phyloP scores from a whole-genome alignment of 2,329 filamentous ascomycete species.

The Aureobasidium sp. region DNA sequence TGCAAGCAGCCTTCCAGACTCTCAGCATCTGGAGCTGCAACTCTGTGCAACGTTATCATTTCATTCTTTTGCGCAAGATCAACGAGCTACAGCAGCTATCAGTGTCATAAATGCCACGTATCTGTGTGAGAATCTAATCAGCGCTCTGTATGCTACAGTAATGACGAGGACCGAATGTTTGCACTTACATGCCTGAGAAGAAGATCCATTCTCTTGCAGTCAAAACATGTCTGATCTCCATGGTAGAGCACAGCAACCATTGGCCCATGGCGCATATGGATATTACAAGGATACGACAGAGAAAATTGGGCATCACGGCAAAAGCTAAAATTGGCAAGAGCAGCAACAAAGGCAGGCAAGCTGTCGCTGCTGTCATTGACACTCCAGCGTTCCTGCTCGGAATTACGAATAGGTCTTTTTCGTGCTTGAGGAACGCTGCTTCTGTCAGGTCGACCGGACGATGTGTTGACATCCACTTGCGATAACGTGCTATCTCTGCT shows the following conservation, averaged over 20 bases:
- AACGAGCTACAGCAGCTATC: constrained; percentile 31
- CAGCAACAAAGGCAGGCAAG: constrained; percentile 15
- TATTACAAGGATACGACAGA: constrained; percentile 35
- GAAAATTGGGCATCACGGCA: constrained; percentile 35
- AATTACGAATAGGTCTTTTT: constrained; percentile 48
- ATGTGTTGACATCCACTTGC: constrained; percentile 49
- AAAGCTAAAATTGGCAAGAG: constrained; percentile 34
- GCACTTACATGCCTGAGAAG: constrained; percentile 35
- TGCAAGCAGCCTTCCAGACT: not conserved
- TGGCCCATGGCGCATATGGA: constrained; percentile 32
- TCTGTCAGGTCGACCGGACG: constrained; percentile 54
- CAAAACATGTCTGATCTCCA: constrained; percentile 31
- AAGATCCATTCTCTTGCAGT: constrained; percentile 34
- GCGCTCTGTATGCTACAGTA: not conserved
- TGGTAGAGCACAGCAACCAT: constrained; percentile 28
- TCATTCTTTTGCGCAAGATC: not conserved
- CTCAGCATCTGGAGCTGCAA: not conserved
- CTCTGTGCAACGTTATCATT: not conserved
- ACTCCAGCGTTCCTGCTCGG: constrained; percentile 17
- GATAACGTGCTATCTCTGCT: constrained; percentile 49
- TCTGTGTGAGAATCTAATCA: constrained; percentile 23
- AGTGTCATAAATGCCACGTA: constrained; percentile 36
- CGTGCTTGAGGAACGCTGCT: constrained; percentile 51
- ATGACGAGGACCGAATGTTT: not conserved
- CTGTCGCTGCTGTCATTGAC: not conserved